Percentiles rank a stretch among this genome's conserved stretches.
Conservation (phyloP, 2,329 filamentous ascomycete genomes). For the Alternaria sp. region DNA sequence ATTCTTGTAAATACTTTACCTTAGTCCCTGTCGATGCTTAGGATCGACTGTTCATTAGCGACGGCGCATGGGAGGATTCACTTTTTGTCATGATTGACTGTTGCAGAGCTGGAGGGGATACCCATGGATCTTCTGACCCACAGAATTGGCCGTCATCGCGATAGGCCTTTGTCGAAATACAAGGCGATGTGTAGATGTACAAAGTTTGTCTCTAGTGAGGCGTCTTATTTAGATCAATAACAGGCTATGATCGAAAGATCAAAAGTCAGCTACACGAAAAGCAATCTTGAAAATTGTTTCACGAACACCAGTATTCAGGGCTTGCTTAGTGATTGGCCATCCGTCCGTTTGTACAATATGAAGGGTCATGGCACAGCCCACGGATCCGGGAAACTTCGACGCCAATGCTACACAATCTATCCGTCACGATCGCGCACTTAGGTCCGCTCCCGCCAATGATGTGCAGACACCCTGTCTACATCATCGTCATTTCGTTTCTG, state of each 20-base stretch:
- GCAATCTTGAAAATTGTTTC: constrained; percentile 11
- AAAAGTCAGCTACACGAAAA: constrained; percentile 7
- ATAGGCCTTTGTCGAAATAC: constrained; percentile 1
- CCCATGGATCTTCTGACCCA: constrained; percentile 12
- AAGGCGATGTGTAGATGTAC: not conserved
- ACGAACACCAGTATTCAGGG: constrained; percentile 8
- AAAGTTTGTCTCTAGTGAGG: not conserved
- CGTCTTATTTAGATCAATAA: constrained; percentile 1
- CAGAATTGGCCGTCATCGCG: constrained; percentile 10
- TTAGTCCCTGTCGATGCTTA: constrained; percentile 26
- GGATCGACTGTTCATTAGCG: constrained; percentile 45
- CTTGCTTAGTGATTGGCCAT: constrained; percentile 13
- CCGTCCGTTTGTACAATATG: constrained; percentile 3
- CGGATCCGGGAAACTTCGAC: constrained; percentile 22
- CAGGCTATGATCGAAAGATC: constrained; percentile 8
- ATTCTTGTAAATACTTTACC: constrained; percentile 32
- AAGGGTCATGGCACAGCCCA: constrained; percentile 17
- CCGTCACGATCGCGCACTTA: constrained; percentile 18
- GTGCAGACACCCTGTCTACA: constrained; percentile 11
- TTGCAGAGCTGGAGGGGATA: constrained; percentile 17
- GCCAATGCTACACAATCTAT: constrained; percentile 36
- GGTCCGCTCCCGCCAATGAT: constrained; percentile 22
- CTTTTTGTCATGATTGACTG: constrained; percentile 6
- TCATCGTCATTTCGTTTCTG: constrained; percentile 24
- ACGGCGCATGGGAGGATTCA: constrained; percentile 40